These are phyloP conservation scores for Aureobasidium sp. DNA, from an alignment of 2,329 filamentous ascomycete genomes.

Conservation along the genomic window DNA sequence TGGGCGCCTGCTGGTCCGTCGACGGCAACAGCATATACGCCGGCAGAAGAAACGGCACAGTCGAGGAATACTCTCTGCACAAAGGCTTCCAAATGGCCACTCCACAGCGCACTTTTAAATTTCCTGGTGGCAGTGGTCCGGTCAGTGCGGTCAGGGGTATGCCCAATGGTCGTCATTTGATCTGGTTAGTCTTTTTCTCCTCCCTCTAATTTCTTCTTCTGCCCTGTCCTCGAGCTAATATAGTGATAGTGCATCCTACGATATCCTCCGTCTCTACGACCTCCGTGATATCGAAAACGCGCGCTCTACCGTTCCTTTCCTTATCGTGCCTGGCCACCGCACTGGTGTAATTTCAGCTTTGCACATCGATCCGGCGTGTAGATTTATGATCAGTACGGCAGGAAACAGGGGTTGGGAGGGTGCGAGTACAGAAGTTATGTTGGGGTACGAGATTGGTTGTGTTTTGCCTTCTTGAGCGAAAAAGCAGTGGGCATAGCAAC, in stretches of 20 bases:
- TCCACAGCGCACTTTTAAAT: slow-evolving; percentile 71
- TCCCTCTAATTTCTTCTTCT: slow-evolving; percentile 33
- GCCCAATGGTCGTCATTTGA: slow-evolving; percentile 83
- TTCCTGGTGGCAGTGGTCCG: slow-evolving; percentile 79
- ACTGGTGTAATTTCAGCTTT: slow-evolving; percentile 82
- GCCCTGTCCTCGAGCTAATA: neutral
- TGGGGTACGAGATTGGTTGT: slow-evolving; percentile 77
- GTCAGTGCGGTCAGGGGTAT: slow-evolving; percentile 84
- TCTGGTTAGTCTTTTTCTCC: too few species aligned
- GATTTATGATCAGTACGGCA: slow-evolving; percentile 84
- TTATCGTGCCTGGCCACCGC: slow-evolving; percentile 87
- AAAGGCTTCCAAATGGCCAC: slow-evolving; percentile 56
- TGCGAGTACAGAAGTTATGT: slow-evolving; percentile 73
- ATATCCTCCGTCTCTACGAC: slow-evolving; percentile 90
- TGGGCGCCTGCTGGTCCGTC: slow-evolving; percentile 92
- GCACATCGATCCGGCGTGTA: slow-evolving; percentile 78
- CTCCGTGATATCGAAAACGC: slow-evolving; percentile 42
- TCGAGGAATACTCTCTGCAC: slow-evolving; percentile 88
- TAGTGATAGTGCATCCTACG: slow-evolving; percentile 64
- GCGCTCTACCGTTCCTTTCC: slow-evolving; percentile 77
- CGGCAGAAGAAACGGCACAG: slow-evolving; percentile 79
- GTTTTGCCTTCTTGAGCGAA: neutral
- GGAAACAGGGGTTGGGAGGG: slow-evolving; percentile 96
- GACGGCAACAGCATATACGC: slow-evolving; percentile 94
- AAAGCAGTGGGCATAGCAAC: too few species aligned